phyloP scores from a whole-genome alignment of 2,329 filamentous ascomycete species.

The Scolecobasidium constrictum region DNA sequence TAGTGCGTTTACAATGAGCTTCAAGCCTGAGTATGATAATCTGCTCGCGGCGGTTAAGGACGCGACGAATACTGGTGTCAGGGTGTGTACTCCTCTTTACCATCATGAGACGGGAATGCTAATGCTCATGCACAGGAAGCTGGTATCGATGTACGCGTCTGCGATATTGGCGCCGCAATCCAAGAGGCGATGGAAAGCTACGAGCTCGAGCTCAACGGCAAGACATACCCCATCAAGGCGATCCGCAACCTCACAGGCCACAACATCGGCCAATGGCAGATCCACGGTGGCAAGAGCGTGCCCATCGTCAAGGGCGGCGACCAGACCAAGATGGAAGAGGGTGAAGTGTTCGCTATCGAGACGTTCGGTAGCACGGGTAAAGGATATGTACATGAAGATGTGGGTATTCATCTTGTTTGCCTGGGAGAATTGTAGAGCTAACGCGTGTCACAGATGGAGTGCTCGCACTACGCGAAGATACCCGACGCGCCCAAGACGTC shows the following conservation, averaged over 20 bases:
- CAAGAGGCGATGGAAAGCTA: conserved; percentile 93
- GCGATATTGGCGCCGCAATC: conserved; percentile 72
- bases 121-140: conserved; percentile 49
- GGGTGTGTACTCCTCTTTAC: conserved; percentile 25
- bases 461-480: conserved; percentile 76
- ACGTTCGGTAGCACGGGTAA: conserved; percentile 92
- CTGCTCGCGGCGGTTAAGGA: conserved; percentile 56
- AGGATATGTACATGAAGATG: conserved; percentile 77
- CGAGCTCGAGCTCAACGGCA: conserved; percentile 73
- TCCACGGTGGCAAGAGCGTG: conserved; percentile 87
- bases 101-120: background rate
- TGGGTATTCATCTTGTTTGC: conserved; percentile 31
- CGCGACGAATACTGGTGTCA: conserved; percentile 65
- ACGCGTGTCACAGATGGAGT: conserved; percentile 48
- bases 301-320: conserved; percentile 85
- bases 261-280: conserved; percentile 79
- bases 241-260: conserved; percentile 85
- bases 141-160: conserved; percentile 82
- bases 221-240: conserved; percentile 68
- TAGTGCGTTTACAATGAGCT: conserved; percentile 59
- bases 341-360: conserved; percentile 90
- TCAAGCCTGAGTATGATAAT: conserved; percentile 58
- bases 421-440: conserved; percentile 5
- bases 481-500: conserved; percentile 64
- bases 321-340: conserved; percentile 95